Base-by-base conservation (phyloP, 2,329 filamentous ascomycete genomes). In the Aspergillus fumigatus region DNA sequence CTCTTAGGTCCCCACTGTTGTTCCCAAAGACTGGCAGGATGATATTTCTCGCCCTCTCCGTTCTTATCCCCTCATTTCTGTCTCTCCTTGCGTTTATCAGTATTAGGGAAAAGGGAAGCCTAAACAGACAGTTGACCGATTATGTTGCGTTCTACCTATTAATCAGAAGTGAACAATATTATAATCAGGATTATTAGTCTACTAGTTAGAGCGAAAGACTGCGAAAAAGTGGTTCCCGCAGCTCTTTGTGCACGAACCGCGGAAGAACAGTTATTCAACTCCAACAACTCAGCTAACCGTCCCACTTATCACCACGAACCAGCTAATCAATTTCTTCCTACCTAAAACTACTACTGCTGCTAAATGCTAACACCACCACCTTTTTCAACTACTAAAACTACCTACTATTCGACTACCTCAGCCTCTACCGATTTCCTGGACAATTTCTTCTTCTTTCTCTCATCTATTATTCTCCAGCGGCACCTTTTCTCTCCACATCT, bases 371-470 rank as follows among this genome's bases (percentile, higher is more conserved):
- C 41, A 45, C 41, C 21, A 45, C 41, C 21, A 45, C 10, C 43
- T 23, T 43, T 23, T 43, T 43, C 40, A 43, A 47, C 43, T 26
- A 11, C 43, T 47, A 43, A 43, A 43, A 43, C 54, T 60, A 51
- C 53, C 52, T 49, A 52, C 56, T 53, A 58, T 60, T 57, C 43
- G 23, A 41, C 45, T 57, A 21, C 54, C 52, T 52, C 55, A 48
- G 52, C 45, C 41, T 40, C 38, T 27, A 21, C 47, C 40, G 19
- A 10, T 21, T 35, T 53, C 53, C 54, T 52, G 40, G 21, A 50
- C 35, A 40, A 50, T 23, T 53, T 45, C 50, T 43, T 41, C 52
- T 51, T 41, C 14, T 54, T 56, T 55, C 32, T 7, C 43, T 49
- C 19, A 52, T 19, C n/a, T 47, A 38, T 38, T 38, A 38, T 38